Base-by-base conservation (phyloP, 2,329 filamentous ascomycete genomes). In the Thielaviopsis ethacetica region DNA sequence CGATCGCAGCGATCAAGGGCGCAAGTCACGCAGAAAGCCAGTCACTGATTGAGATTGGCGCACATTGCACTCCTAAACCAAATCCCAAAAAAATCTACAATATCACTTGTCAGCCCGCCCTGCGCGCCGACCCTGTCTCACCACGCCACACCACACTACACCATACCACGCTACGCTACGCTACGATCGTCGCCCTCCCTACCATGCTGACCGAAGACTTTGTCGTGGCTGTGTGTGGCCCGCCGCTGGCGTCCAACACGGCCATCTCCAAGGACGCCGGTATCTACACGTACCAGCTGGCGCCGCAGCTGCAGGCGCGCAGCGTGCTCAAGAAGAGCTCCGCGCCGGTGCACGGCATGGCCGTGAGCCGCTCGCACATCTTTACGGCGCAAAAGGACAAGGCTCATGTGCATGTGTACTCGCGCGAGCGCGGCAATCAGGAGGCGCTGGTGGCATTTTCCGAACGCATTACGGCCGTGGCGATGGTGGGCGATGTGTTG, bases 301-400 rank as follows among this genome's bases (percentile, higher is more conserved):
- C 89, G 66, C 91, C 91, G 49, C 79, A 85, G 58, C 80, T 85
- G 63, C 78, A 82, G n/a, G 81, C 90, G 67, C 85, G 85, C 66
- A 76, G 82, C 63, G 80, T 84, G 54, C 91, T 93, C 78, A 97
- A 96, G 77, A 97, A 95, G 74, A 95, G 88, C 74, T 86, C 88
- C 17, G 83, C 84, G n/a, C 78, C 84, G 26, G 75, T 79, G 60
- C 88, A 91, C 70, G 85, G 88, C 65, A 74, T 98, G 59, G 91
- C 89, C 30, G 78, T 91, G 65, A 94, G 80, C 70, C 76, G 81
- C 52, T 84, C 84, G 21, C 93, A 98, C 69, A 78, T 97, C 53
- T 98, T 95, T 69, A 86, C 91, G 3, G 91, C 89, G 3, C 93
- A 98, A 70, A 79, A 86, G 55, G 90, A 91, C 63, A 97, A 95